Evolutionary conservation across 129 eudicot species (phyloP), one percentile per base, ranked within the genome.

Genomic region (Apium graveolens): DNA sequence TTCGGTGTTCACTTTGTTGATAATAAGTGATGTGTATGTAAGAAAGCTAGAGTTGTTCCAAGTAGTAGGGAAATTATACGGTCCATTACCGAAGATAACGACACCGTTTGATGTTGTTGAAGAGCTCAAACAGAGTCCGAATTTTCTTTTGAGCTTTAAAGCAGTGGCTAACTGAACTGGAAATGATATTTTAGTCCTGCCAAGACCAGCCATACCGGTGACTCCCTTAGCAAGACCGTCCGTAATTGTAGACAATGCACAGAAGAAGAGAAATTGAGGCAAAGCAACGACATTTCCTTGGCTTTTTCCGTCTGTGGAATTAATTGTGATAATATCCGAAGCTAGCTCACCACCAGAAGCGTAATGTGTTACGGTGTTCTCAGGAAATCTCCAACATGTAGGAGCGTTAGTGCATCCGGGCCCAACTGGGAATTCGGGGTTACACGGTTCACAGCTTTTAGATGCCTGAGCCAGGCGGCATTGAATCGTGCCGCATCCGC

Each of bases 181-280:
- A 5, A 84, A 46, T 1, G 89, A 79, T 31, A 86, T 82, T 69
- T 29, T 21, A 70, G 76, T 70, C 75, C 86, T 80, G 70, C 92
- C 90, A 11, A 88, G 80, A 26, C 90, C 92, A 26, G 89, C 92
- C 82, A 84, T 84, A 18, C 92, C 92, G 48, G 44, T 82, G 9
- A 81, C 92, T 5, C 88, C 89, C 27, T 45, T 78, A 14, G 89
- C 84, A 7, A 86, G 86, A 24, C 89, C 86, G 41, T 86, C 83
- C 1, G 81, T 17, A 12, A 74, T 35, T 24, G 46, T 66, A 0
- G 83, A 78, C 0, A 86, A 71, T 37, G 66, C 88, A n/a, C 92
- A 88, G 7, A 72, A 83, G 46, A 83, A 86, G 73, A 82, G 82
- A 46, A 86, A 80, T 7, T 63, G 39, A 3, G 85, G 81, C 35